A percentile compares a stretch with the other conserved stretches of the same genome.
Evolutionary conservation across 1,284 basidiomycete genomes (phyloP).

Genomic region (Ceratobasidium theobromae): DNA sequence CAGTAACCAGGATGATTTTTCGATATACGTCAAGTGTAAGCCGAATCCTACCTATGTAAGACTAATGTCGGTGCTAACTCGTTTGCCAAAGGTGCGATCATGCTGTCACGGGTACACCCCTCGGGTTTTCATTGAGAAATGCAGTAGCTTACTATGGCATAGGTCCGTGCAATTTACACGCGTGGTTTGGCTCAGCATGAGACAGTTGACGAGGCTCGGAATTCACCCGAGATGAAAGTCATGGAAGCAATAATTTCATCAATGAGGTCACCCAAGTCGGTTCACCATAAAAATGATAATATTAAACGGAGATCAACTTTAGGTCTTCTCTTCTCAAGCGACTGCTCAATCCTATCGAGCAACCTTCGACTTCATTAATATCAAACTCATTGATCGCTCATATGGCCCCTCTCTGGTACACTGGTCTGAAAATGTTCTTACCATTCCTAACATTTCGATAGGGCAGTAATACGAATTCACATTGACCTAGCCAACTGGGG

Average conservation of each 20-base stretch:
- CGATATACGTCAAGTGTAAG: slow-evolving; percentile 20
- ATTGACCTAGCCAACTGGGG: slow-evolving; percentile 6
- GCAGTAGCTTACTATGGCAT: background rate
- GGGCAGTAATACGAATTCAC: background rate
- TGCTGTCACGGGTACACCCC: slow-evolving; percentile 12
- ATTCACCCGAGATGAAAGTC: background rate
- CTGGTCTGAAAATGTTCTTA: background rate
- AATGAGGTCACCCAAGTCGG: background rate
- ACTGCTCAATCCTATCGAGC: background rate
- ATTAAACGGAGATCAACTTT: background rate
- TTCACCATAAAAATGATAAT: no score
- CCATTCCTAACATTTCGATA: background rate
- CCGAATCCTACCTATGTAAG: background rate
- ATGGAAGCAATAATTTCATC: slow-evolving; percentile 9
- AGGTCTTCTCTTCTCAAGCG: background rate
- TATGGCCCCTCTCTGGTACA: slow-evolving; percentile 13
- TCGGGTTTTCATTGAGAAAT: background rate
- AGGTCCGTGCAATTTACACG: background rate
- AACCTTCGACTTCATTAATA: background rate
- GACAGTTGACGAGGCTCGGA: slow-evolving; percentile 4
- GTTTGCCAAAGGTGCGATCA: background rate
- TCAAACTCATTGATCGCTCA: slow-evolving; percentile 22
- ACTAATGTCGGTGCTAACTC: background rate
- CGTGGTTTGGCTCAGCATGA: background rate
- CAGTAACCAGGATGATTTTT: slow-evolving; percentile 13